Percentiles rank a stretch among this genome's conserved stretches.
These are phyloP conservation scores for Phlebopus sp. DNA, from an alignment of 1,284 basidiomycete genomes.

Conservation along the genomic window DNA sequence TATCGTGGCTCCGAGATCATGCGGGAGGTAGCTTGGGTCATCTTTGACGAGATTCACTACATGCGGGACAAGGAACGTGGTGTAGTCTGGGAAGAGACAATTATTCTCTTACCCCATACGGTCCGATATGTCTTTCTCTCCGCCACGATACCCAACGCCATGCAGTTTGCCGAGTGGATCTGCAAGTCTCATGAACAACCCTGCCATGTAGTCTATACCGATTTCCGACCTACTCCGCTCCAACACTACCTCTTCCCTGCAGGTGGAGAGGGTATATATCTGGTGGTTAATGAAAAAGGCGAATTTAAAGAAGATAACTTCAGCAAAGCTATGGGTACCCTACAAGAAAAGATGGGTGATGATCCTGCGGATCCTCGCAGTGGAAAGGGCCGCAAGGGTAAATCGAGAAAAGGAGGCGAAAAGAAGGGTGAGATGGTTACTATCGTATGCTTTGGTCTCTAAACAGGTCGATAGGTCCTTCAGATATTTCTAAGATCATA, in stretches of 20 bases:
- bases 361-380: slow-evolving; percentile 85
- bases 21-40: slow-evolving; percentile 99
- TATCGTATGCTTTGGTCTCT: not conserved
- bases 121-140: slow-evolving; percentile 99
- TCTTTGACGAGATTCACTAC: slow-evolving; percentile 99
- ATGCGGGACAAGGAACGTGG: slow-evolving; percentile 97
- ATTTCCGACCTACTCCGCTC: slow-evolving; percentile 96
- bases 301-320: slow-evolving; percentile 98
- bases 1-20: slow-evolving; percentile 99
- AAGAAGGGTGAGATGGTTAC: slow-evolving; percentile 66
- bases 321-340: slow-evolving; percentile 94
- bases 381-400: slow-evolving; percentile 86
- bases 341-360: slow-evolving; percentile 85
- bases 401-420: slow-evolving; percentile 86
- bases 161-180: slow-evolving; percentile 99
- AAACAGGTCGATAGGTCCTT: slow-evolving; percentile 53
- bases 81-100: slow-evolving; percentile 90
- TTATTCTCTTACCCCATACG: slow-evolving; percentile 93
- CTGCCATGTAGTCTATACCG: slow-evolving; percentile 99
- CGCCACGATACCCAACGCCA: slow-evolving; percentile 99
- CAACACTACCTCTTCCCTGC: slow-evolving; percentile 99
- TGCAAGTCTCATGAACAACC: slow-evolving; percentile 96
- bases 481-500: slow-evolving; percentile 97
- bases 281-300: slow-evolving; percentile 97
- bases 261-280: slow-evolving; percentile 94